Conservation (phyloP, 345 rosid species). For the Lumnitzera littorea region DNA sequence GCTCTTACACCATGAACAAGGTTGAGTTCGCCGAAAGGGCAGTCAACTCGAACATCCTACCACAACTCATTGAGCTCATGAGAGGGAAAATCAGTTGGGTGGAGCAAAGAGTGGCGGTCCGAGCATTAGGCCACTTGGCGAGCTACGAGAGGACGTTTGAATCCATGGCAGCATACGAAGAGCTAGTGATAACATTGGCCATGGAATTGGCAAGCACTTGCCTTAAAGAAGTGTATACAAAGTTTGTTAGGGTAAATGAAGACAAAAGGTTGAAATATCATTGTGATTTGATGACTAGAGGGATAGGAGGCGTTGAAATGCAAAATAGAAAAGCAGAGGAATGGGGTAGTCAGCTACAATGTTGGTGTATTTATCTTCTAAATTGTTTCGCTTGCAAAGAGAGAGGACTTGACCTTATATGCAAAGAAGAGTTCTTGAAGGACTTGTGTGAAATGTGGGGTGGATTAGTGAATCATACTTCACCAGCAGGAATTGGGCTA, state of each 20-base stretch:
- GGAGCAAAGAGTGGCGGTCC: conserved; percentile 79
- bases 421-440: conserved; percentile 42
- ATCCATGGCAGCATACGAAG: conserved; percentile 41
- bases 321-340: conserved; percentile 74
- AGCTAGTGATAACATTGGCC: conserved; percentile 35
- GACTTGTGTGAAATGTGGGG: conserved; percentile 58
- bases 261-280: conserved; percentile 56
- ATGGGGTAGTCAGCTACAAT: conserved; percentile 77
- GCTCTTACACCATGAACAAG: conserved; percentile 74
- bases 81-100: conserved; percentile 84
- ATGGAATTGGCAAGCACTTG: conserved; percentile 50
- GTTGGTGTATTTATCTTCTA: conserved; percentile 62
- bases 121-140: conserved; percentile 69
- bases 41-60: conserved; percentile 42
- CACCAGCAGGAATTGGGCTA: conserved; percentile 67
- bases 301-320: conserved; percentile 50
- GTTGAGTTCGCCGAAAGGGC: conserved; percentile 46
- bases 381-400: conserved; percentile 61
- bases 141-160: conserved; percentile 56
- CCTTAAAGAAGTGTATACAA: conserved; percentile 34
- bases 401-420: conserved; percentile 39
- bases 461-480: conserved; percentile 42
- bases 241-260: conserved; percentile 44
- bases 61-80: conserved; percentile 62
- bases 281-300: conserved; percentile 64